Base-by-base conservation (phyloP, 116 monocot species). In the Phalaenopsis hybrid region DNA sequence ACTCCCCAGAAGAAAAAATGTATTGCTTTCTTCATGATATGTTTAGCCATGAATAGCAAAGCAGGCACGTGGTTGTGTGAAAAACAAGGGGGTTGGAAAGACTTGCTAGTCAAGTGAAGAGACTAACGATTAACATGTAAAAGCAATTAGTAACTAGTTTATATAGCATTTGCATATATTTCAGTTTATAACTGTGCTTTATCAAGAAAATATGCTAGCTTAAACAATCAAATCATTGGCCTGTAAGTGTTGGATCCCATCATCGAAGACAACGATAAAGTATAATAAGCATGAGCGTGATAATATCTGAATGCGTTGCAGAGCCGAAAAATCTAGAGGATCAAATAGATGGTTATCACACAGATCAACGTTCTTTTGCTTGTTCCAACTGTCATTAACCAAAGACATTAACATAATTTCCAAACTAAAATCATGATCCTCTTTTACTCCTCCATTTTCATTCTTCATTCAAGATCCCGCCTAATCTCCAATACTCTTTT, bases 381-480 rank as follows among this genome's bases (percentile, higher is more conserved):
- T 65, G 25, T 23, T 65, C 21, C 25, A 55, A 55, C 58, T 23
- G 6, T 6, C 65, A 61, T 10, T 8, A 65, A 72, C 41, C 37
- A 72, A 4, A 72, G 15, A 37, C 13, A 33, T 41, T 5, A 72
- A 72, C 37, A 16, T 15, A 34, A 72, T 41, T 3, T 9, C 25
- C 37, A 72, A 72, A 37, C 72, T 37, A 72, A 37, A 72, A 72
- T 72, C 41, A 72, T 34, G 3, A 72, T 72, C 72, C 41, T 72
- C 72, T 3, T 37, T 0, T 15, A 13, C 72, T 37, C 65, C 65
- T 25, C 65, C 10, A 37, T 41, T 5, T 1, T 11, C 72, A 41
- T 72, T 72, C 72, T 41, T 72, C 15, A 41, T 72, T 5, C 33
- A 37, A 15, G 41, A 41, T 72, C 41, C 28, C 21, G 67, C 67